Percentiles rank a stretch among this genome's conserved stretches.
Evolutionary conservation across 2,329 filamentous ascomycete species (phyloP).

Genomic region (Alternaria dauci): DNA sequence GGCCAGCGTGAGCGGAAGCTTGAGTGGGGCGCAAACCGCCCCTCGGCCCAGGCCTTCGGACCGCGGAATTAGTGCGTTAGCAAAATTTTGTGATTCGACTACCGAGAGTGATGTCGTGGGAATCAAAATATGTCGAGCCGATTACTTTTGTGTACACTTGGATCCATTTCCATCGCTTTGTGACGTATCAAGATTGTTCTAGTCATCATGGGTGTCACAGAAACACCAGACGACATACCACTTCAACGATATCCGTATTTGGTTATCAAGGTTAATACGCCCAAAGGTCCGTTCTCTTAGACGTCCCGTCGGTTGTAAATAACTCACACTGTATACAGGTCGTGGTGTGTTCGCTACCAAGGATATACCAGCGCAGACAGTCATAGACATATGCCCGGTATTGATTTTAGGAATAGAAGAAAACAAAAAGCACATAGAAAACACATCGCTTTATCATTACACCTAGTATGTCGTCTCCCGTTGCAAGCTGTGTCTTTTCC

Average conservation of each 20-base stretch:
- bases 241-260: slow-evolving; percentile 56
- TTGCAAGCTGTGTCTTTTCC: too few species aligned
- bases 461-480: slow-evolving; percentile 57
- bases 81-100: slow-evolving; percentile 11
- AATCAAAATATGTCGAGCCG: not conserved
- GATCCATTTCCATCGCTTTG: not conserved
- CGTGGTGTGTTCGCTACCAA: slow-evolving; percentile 61
- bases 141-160: not conserved
- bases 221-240: slow-evolving; percentile 28
- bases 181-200: not conserved
- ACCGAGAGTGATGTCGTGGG: slow-evolving; percentile 1
- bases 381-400: slow-evolving; percentile 63
- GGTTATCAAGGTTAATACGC: slow-evolving; percentile 57
- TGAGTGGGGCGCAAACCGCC: slow-evolving; percentile 19
- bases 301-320: not conserved
- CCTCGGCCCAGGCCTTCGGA: slow-evolving; percentile 6
- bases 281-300: slow-evolving; percentile 55
- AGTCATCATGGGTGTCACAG: slow-evolving; percentile 5
- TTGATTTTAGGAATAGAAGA: slow-evolving; percentile 59
- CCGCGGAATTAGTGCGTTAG: slow-evolving; percentile 14
- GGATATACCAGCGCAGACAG: slow-evolving; percentile 57
- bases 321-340: slow-evolving; percentile 50
- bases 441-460: slow-evolving; percentile 64
- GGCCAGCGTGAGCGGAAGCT: slow-evolving; percentile 18
- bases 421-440: slow-evolving; percentile 58